Conservation (phyloP, 768 basidiomycete genomes). For the Tricholoma flavovirens region DNA sequence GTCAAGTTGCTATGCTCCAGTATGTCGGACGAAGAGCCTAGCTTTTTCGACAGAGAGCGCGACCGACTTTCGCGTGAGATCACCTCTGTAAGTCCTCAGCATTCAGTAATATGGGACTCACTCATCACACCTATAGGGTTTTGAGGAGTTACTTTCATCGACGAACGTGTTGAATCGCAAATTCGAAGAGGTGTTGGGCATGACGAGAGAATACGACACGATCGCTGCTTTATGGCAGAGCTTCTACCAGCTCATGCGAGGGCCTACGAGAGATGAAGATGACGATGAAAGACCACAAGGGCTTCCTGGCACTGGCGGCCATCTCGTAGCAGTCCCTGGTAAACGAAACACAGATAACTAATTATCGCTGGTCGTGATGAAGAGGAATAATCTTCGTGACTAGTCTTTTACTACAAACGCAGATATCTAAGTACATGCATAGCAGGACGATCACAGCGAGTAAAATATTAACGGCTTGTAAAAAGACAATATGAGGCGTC, state of each 20-base stretch:
- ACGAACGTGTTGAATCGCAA: slow-evolving; percentile 86
- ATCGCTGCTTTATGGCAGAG: slow-evolving; percentile 81
- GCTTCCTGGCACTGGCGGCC: slow-evolving; percentile 72
- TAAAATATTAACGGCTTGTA: slow-evolving; percentile 14
- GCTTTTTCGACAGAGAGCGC: slow-evolving; percentile 79
- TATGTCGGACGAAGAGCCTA: slow-evolving; percentile 42
- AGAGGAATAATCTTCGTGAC: slow-evolving; percentile 10
- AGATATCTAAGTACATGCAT: slow-evolving; percentile 34
- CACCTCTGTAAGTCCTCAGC: slow-evolving; percentile 45
- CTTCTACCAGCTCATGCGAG: slow-evolving; percentile 74
- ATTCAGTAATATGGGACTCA: not conserved
- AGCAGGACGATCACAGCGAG: slow-evolving; percentile 16
- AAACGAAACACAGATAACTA: slow-evolving; percentile 16
- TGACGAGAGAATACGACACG: slow-evolving; percentile 89
- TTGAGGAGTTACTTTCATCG: slow-evolving; percentile 81
- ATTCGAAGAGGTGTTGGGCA: slow-evolving; percentile 86
- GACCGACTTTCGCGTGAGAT: slow-evolving; percentile 72
- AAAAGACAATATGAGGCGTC: slow-evolving; percentile 18
- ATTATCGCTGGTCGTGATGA: not conserved
- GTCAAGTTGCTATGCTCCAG: not conserved
- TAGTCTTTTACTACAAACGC: slow-evolving; percentile 21
- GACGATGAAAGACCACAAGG: slow-evolving; percentile 32
- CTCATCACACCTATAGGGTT: slow-evolving; percentile 49
- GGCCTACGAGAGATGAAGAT: slow-evolving; percentile 32
- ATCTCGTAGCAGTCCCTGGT: slow-evolving; percentile 36